Evolutionary conservation across 768 basidiomycete species (phyloP).

Genomic region (Boletus vinaceobasis): DNA sequence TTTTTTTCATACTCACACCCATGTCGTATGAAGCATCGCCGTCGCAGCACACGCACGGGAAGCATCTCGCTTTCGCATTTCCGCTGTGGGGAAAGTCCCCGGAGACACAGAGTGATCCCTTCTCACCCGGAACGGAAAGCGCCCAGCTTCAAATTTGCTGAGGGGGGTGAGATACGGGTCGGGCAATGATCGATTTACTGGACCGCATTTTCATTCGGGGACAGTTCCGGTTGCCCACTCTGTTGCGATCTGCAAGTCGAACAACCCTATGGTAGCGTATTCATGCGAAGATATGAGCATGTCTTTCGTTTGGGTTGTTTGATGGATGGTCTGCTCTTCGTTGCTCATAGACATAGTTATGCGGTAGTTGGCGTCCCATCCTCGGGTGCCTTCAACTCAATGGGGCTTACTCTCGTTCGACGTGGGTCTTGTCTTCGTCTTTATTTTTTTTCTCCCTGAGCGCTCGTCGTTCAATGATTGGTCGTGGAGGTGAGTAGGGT

Average conservation of each 20-base stretch:
- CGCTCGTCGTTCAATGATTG: conserved; percentile 47
- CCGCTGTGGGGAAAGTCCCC: conserved; percentile 93
- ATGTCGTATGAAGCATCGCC: conserved; percentile 78
- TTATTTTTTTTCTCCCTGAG: conserved; percentile 52
- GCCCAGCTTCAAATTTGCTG: conserved; percentile 69
- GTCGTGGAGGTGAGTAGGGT: conserved; percentile 25
- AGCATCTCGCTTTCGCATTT: conserved; percentile 43
- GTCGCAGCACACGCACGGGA: conserved; percentile 80
- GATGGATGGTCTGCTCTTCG: conserved; percentile 40
- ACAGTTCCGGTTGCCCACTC: conserved; percentile 51
- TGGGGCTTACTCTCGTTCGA: conserved; percentile 88
- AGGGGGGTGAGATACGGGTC: conserved; percentile 46
- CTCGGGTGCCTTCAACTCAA: conserved; percentile 63
- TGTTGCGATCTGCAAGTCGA: conserved; percentile 43
- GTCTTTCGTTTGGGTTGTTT: conserved; percentile 43
- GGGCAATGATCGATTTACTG: conserved; percentile 48
- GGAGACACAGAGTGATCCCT: conserved; percentile 71
- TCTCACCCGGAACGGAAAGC: conserved; percentile 65
- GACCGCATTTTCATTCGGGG: conserved; percentile 15
- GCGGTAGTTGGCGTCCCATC: conserved; percentile 58
- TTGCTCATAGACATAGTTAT: conserved; percentile 91
- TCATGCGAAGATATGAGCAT: conserved; percentile 78
- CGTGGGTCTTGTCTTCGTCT: conserved; percentile 31
- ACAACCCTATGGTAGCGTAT: conserved; percentile 39
- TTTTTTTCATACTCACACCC: conserved; percentile 15